phyloP scores from a whole-genome alignment of 225 moss, liverwort and hornwort species.

The Sphagnum tenellum region DNA sequence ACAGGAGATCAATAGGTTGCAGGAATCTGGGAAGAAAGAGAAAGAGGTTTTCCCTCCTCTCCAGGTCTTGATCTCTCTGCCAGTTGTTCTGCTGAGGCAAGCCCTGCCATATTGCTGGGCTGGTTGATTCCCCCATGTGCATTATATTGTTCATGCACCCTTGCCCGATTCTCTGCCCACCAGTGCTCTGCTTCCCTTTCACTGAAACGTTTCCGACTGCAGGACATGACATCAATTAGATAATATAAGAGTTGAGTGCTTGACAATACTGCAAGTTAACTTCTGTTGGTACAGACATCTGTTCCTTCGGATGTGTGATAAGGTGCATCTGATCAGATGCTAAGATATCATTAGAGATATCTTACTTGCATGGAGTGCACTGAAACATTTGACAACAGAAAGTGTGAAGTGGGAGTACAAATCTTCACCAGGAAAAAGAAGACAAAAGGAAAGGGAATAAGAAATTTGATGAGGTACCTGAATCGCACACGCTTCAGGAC shows the following conservation, averaged over 20 bases:
- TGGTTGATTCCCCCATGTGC: conserved; percentile 70
- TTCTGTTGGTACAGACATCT: too few species aligned
- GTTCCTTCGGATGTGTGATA: too few species aligned
- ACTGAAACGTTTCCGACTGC: conserved; percentile 97
- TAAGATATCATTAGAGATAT: too few species aligned
- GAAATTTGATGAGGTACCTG: conserved; percentile 32
- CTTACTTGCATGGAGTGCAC: too few species aligned
- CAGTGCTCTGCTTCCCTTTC: conserved; percentile 98
- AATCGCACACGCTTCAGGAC: conserved; percentile 96
- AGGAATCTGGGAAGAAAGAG: background rate
- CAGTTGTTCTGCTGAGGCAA: conserved; percentile 7
- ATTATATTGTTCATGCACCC: conserved; percentile 98
- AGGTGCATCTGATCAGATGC: too few species aligned
- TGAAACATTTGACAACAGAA: too few species aligned
- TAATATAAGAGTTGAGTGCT: too few species aligned
- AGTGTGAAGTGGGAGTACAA: too few species aligned
- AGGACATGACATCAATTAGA: background rate
- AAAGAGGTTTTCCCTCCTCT: conserved; percentile 32
- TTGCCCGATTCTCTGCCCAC: conserved; percentile 94
- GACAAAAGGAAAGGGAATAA: too few species aligned
- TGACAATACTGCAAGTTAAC: too few species aligned
- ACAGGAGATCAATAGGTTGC: too few species aligned
- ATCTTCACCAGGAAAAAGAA: too few species aligned
- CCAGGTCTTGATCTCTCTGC: conserved; percentile 28
- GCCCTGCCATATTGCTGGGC: conserved; percentile 29